A percentile compares a stretch with the other conserved stretches of the same genome.
Conservation (phyloP, 2,329 filamentous ascomycete species). For the Trichoderma endophyticum region DNA sequence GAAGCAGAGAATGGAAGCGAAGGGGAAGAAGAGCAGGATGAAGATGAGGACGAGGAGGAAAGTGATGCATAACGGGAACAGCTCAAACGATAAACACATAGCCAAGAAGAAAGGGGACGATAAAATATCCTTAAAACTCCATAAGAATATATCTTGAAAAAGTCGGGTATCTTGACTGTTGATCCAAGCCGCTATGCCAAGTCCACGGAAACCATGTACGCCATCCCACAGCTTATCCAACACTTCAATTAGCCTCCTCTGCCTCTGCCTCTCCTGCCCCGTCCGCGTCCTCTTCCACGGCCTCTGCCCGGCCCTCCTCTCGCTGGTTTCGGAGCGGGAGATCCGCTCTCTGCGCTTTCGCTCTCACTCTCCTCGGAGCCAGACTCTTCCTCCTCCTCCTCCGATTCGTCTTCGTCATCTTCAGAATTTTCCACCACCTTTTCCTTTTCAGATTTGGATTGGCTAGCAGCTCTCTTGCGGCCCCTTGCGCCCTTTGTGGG, state of each 20-base stretch:
- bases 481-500: slow-evolving; percentile 43
- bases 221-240: not conserved
- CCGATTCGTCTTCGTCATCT: slow-evolving; percentile 32
- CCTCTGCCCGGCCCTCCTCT: slow-evolving; percentile 33
- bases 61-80: not conserved
- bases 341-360: slow-evolving; percentile 36
- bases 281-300: slow-evolving; percentile 30
- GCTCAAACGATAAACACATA: not conserved
- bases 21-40: not conserved
- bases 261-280: slow-evolving; percentile 34
- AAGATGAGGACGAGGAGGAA: not conserved
- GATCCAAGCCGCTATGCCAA: slow-evolving; percentile 2
- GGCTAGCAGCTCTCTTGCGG: slow-evolving; percentile 43
- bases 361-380: slow-evolving; percentile 35
- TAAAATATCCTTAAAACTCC: not conserved
- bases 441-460: slow-evolving; percentile 35
- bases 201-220: not conserved
- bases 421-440: slow-evolving; percentile 33
- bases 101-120: not conserved
- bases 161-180: slow-evolving; percentile 11
- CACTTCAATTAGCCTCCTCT: slow-evolving; percentile 23
- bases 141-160: not conserved
- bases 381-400: slow-evolving; percentile 31
- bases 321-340: slow-evolving; percentile 37
- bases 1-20: not conserved